Base-by-base conservation (phyloP, 1,284 basidiomycete species). In the Rhodotorula mucilaginosa region DNA sequence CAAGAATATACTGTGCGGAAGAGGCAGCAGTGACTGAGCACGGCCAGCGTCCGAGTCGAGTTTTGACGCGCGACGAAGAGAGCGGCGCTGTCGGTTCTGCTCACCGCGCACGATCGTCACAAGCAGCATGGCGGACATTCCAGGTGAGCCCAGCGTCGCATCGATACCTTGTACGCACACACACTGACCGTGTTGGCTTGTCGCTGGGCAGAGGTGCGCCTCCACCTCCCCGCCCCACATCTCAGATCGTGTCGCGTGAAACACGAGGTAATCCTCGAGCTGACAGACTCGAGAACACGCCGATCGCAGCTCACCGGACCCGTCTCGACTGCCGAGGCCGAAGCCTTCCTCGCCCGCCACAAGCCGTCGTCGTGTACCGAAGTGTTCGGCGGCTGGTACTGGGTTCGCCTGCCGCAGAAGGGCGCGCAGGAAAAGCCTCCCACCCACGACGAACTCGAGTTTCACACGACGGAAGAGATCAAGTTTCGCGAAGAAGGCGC, bases 251-350 rank as follows among this genome's bases (percentile, higher is more conserved):
- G 39, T 44, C 26, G n/a, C 26, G 52, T 26, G 21, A 12, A n/a
- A 21, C 18, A 29, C 0, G 12, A n/a, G n/a, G 13, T 7, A 5
- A 8, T n/a, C 19, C 23, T 21, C 51, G 8, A 21, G 18, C 29
- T 56, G 26, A 56, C 54, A 18, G 16, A 26, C 18, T 15, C 29
- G 12, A 26, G 54, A 18, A 29, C 29, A 1, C 26, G 7, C 34
- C 39, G 15, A n/a, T 23, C 8, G 23, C 71, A 73, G 71, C 65
- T 73, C 62, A 48, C 56, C 21, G 71, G 71, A 3, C 68, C 68
- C 16, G 34, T 57, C 5, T 58, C 62, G 34, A 39, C 47, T 13
- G 12, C 5, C n/a, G 65, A 67, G 49, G 52, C 65, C 34, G 57
- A 68, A 46, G 26, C 21, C 1, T 73, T 68, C 58, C 65, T 73